Evolutionary conservation across 129 eudicot genomes (phyloP), one percentile per base, ranked within the genome.

Genomic region (Chrysanthemum makinoi): DNA sequence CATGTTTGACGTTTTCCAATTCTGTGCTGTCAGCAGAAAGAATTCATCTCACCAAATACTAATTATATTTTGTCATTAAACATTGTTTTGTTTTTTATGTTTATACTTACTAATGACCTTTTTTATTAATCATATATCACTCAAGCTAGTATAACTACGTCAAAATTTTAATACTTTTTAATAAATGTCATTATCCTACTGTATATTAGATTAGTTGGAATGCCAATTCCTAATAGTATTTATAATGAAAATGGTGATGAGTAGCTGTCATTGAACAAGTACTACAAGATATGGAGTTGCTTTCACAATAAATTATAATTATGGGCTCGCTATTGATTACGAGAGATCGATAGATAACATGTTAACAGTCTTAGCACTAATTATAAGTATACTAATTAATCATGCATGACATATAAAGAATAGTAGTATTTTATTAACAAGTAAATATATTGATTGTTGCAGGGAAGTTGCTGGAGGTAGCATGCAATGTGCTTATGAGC

Each of bases 381-480:
- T 6, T 33, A 33, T 33, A 4, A 33, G 43, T 33, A 33, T 33
- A 4, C 43, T 33, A 6, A 33, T 4, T 33, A 33, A 33, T 33
- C 43, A 5, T 39, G 46, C 47, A 16, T 30, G 48, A 62, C 39
- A 30, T 57, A 57, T 65, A 47, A 33, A 5, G 20, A n/a, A 39
- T 66, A 48, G 17, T 20, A 65, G 4, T 11, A 19, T 48, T 69
- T 72, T 47, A 66, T 24, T 28, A 49, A 73, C 35, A 33, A 60
- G 43, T 61, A 22, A 39, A 13, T 33, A 15, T n/a, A 56, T 2
- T 61, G 22, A 49, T 46, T 70, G 13, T 52, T 77, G 30, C 82
- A 78, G 82, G 82, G 33, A 78, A 78, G 28, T 72, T 78, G 82
- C 22, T 64, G 71, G 82, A 71, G 61, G 77, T 78, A 19, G 82